Conservation (phyloP, 176 grass and related monocot species). For the Oryza glumipatula region DNA sequence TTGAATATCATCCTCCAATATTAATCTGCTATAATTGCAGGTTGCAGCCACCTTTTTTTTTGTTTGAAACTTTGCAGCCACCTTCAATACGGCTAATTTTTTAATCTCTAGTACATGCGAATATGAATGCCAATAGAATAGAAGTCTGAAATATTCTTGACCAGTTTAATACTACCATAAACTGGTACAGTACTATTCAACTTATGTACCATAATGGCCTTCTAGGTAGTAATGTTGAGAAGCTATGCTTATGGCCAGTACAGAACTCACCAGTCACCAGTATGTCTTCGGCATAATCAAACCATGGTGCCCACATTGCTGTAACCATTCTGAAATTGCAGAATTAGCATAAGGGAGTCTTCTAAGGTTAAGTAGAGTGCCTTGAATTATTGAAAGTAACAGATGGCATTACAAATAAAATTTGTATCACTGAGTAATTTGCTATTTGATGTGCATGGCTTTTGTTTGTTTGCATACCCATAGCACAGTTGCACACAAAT, state of each 20-base stretch:
- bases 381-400: neutral
- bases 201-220: neutral
- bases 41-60: neutral
- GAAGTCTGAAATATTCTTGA: neutral
- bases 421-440: neutral
- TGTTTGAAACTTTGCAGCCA: neutral
- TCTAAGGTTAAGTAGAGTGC: neutral
- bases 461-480: constrained; percentile 1
- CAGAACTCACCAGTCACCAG: neutral
- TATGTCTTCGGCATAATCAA: neutral
- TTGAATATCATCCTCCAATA: neutral
- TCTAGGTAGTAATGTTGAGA: neutral
- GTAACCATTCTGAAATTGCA: neutral
- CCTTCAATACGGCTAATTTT: neutral
- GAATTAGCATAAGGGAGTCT: neutral
- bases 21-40: constrained; percentile 4
- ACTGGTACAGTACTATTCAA: too few species aligned
- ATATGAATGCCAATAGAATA: neutral
- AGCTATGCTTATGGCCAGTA: neutral
- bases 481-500: neutral
- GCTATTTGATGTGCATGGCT: constrained; percentile 13
- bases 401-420: neutral
- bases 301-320: neutral
- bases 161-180: neutral
- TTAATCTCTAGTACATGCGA: neutral